Evolutionary conservation across 257 asterid genomes (phyloP).

Genomic region (Voacanga thouarsii): DNA sequence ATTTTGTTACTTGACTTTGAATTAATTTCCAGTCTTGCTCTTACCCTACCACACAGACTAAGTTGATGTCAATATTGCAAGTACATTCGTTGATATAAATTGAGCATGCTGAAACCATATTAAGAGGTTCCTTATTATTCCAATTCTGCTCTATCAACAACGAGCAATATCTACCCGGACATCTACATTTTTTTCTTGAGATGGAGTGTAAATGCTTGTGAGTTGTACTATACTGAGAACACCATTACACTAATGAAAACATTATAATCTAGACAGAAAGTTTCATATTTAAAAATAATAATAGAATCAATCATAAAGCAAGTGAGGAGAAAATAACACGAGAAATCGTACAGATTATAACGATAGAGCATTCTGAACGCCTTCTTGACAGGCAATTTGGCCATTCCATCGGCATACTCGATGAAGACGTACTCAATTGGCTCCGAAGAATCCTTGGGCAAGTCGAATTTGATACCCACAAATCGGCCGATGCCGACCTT

Average conservation of each 20-base stretch:
- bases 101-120: not conserved
- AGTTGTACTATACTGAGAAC: not conserved
- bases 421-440: slow-evolving; percentile 86
- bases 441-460: slow-evolving; percentile 45
- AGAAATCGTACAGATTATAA: slow-evolving; percentile 64
- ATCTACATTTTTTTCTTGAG: not conserved
- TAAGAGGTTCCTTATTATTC: not conserved
- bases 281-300: not conserved
- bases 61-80: not conserved
- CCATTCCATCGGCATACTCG: slow-evolving; percentile 97
- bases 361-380: slow-evolving; percentile 91
- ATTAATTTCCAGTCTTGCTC: not conserved
- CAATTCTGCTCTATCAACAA: not conserved
- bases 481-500: slow-evolving; percentile 87
- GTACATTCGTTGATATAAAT: not conserved
- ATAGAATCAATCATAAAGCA: not conserved
- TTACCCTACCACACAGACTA: not conserved
- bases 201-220: not conserved
- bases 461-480: slow-evolving; percentile 69
- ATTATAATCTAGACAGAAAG: not conserved
- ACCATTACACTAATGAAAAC: not conserved
- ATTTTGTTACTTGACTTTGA: not conserved
- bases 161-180: not conserved
- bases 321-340: not conserved
- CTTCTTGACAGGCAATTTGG: slow-evolving; percentile 79